These are phyloP conservation scores for Tylopilus sp. DNA, from an alignment of 1,284 basidiomycete species.

Conservation along the genomic window DNA sequence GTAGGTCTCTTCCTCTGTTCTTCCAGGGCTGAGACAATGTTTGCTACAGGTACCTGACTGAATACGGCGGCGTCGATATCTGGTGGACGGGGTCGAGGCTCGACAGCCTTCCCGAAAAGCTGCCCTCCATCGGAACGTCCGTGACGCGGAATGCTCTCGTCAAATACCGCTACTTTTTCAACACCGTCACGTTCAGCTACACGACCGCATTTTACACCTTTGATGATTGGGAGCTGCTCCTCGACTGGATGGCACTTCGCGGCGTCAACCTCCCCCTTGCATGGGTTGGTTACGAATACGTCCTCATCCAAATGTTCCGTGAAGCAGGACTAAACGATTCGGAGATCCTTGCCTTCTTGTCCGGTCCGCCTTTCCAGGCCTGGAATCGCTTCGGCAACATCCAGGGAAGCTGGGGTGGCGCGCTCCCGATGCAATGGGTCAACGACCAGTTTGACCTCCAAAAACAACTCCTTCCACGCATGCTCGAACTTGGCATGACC, in stretches of 20 bases:
- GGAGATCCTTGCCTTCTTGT: slow-evolving; percentile 39
- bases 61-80: slow-evolving; percentile 40
- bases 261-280: slow-evolving; percentile 47
- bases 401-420: slow-evolving; percentile 42
- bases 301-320: slow-evolving; percentile 39
- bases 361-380: slow-evolving; percentile 45
- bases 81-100: slow-evolving; percentile 47
- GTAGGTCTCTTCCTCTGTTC: slow-evolving; percentile 9
- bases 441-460: slow-evolving; percentile 42
- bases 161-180: slow-evolving; percentile 43
- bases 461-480: slow-evolving; percentile 41
- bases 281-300: slow-evolving; percentile 44
- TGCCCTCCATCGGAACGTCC: slow-evolving; percentile 35
- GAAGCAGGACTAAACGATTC: slow-evolving; percentile 40
- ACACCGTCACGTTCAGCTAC: slow-evolving; percentile 47
- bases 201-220: slow-evolving; percentile 44
- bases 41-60: slow-evolving; percentile 36
- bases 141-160: slow-evolving; percentile 39
- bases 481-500: slow-evolving; percentile 47
- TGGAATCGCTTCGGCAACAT: slow-evolving; percentile 48
- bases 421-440: slow-evolving; percentile 40
- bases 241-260: slow-evolving; percentile 47
- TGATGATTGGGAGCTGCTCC: slow-evolving; percentile 43
- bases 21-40: neutral
- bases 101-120: slow-evolving; percentile 27